Evolutionary conservation across 495 filamentous ascomycete genomes (phyloP), one percentile per base, ranked within the genome.

Genomic region (Neurospora sp.): DNA sequence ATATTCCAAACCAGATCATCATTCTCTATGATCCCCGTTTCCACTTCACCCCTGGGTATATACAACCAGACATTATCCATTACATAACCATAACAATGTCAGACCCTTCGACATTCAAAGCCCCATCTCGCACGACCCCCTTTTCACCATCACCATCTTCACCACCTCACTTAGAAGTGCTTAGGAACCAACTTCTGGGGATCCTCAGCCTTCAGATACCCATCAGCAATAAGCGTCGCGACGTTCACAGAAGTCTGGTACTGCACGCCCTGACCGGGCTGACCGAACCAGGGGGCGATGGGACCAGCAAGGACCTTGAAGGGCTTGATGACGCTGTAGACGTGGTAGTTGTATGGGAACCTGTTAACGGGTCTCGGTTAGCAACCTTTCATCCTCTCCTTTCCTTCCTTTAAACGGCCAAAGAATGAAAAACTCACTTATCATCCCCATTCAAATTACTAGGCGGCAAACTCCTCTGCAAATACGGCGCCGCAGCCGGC

Each of bases 191-290:
- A 8, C 7, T 27, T 48, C 18, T 35, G 59, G 11, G 75, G 73
- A 48, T 81, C 73, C 72, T 77, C 75, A 38, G 69, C 59, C 44
- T 71, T 69, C 72, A 79, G 31, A 37, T 37, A 75, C 4, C 73
- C 74, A n/a, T 70, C 39, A 38, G 38, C 69, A 41, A 79, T 69
- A 18, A 81, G 39, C 35, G 66, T 72, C 70, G 37, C 27, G 4
- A 80, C 73, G 31, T 71, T 74, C 10, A 66, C 39, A n/a, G 42
- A 71, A 40, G 77, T 46, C 73, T 70, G 66, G 39, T 81, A 87
- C 78, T 89, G 88, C 7, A 85, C 82, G 4, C 88, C 88, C 74
- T 85, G 79, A 0, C 88, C 88, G 0, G 86, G 86, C 81, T 90
- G 88, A 23, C 85, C 87, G 77, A 88, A 90, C 85, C 84, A 89